Evolutionary conservation across 257 asterid genomes (phyloP), one percentile per base, ranked within the genome.

Genomic region (Cynanchum wilfordii): DNA sequence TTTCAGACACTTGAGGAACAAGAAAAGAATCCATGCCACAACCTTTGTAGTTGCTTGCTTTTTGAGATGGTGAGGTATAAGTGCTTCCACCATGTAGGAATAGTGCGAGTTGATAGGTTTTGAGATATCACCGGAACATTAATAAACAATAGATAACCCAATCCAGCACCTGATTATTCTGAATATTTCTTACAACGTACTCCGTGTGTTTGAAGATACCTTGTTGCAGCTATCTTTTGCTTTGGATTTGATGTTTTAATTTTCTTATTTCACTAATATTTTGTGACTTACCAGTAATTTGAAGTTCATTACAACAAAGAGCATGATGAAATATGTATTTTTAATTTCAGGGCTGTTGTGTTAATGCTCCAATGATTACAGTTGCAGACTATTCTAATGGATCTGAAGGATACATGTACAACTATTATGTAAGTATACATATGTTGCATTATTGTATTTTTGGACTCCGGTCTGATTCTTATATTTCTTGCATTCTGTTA

Each of bases 341-440:
- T 75, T 74, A 74, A 20, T 75, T 75, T 68, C 50, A 64, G 69
- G 69, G 69, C 10, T 64, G 69, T 64, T 95, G 99, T 73, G 99
- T 95, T 70, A 95, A 95, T 87, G 99, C 99, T 71, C 98, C 98
- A 44, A 95, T 92, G 98, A 95, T 95, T 58, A 95, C 97, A 7
- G 98, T 95, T 52, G 98, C 96, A 17, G 98, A 95, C 85, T 95
- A 92, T 80, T 95, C 99, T 71, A 87, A 82, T 82, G 99, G 98
- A 68, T 92, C 98, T 69, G 97, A 92, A 84, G 98, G 96, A 79
- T 95, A 90, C 74, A 78, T 87, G 47, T 95, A 95, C 68, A 85
- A 95, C 78, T 95, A 95, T 78, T 95, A 75, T 74, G 99, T 92
- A 76, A 82, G 98, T 84, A 45, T 58, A 51, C 68, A 20, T 30